phyloP scores from a whole-genome alignment of 352 stramenopile species.

The Globisporangium splendens region DNA sequence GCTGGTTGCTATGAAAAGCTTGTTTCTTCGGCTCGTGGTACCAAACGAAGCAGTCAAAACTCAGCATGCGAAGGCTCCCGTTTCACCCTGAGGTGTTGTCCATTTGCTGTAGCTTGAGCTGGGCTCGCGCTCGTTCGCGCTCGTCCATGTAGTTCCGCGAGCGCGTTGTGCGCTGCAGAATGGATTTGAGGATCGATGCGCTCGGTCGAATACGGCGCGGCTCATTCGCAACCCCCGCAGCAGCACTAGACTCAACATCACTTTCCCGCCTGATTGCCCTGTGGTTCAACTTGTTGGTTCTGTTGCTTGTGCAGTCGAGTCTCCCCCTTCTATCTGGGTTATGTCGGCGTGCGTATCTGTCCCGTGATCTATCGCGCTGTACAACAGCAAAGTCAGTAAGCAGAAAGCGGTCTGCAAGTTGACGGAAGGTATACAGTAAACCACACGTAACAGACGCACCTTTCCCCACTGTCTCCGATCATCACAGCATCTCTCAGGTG shows the following conservation, averaged over 20 bases:
- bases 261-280: not conserved
- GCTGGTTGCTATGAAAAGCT: not conserved
- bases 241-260: not conserved
- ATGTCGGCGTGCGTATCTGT: too few species aligned
- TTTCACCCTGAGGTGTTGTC: not conserved
- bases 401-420: too few species aligned
- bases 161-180: slow-evolving; percentile 7
- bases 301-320: too few species aligned
- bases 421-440: too few species aligned
- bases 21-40: not conserved
- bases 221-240: not conserved
- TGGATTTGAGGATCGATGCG: slow-evolving; percentile 1
- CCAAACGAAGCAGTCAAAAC: not conserved
- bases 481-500: not conserved
- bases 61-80: not conserved
- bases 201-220: not conserved
- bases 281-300: not conserved
- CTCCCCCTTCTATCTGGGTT: too few species aligned
- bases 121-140: slow-evolving; percentile 2
- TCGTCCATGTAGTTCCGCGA: slow-evolving; percentile 5
- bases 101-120: slow-evolving; percentile 1
- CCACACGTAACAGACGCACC: too few species aligned
- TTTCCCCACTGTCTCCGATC: not conserved
- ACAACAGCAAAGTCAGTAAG: too few species aligned
- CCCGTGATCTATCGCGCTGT: too few species aligned